Percentiles rank a stretch among this genome's conserved stretches.
These are phyloP conservation scores for Colletotrichum ledebouriae DNA, from an alignment of 2,329 filamentous ascomycete species.

Conservation along the genomic window DNA sequence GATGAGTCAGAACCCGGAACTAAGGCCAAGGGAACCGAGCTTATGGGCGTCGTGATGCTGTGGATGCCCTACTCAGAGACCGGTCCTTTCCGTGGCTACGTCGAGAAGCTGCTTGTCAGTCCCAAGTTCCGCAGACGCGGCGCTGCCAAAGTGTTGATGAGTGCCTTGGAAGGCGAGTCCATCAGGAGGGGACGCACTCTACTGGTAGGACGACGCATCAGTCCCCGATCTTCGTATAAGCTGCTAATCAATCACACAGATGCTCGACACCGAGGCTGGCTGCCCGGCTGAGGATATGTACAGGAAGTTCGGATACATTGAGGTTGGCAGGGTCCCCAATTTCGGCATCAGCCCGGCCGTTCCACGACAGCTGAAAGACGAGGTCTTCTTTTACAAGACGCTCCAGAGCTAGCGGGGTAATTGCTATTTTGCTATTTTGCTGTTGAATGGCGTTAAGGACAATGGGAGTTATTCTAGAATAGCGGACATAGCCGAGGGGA, in stretches of 20 bases:
- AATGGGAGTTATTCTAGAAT: conserved; percentile 19
- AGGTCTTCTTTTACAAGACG: conserved; percentile 72
- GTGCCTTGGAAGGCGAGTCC: conserved; percentile 68
- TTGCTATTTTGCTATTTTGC: neutral
- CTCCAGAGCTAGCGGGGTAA: conserved; percentile 47
- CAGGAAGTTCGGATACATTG: conserved; percentile 67
- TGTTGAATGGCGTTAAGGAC: conserved; percentile 18
- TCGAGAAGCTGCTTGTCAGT: conserved; percentile 71
- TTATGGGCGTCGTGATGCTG: conserved; percentile 70
- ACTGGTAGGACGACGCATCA: conserved; percentile 57
- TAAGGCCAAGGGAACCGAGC: conserved; percentile 57
- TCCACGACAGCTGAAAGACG: conserved; percentile 61
- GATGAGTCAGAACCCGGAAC: conserved; percentile 50
- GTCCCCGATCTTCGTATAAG: neutral
- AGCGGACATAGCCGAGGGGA: conserved; percentile 9
- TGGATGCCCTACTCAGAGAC: conserved; percentile 66
- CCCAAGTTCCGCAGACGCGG: conserved; percentile 64
- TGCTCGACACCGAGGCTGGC: conserved; percentile 66
- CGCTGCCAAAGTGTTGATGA: conserved; percentile 65
- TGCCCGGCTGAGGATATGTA: conserved; percentile 67
- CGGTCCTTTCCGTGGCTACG: conserved; percentile 64
- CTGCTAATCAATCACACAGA: conserved; percentile 49
- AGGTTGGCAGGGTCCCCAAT: conserved; percentile 67
- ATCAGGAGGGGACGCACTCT: conserved; percentile 61
- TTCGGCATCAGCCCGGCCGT: conserved; percentile 63